Evolutionary conservation across 441 rosid genomes (phyloP).

Genomic region (Iberis amara): DNA sequence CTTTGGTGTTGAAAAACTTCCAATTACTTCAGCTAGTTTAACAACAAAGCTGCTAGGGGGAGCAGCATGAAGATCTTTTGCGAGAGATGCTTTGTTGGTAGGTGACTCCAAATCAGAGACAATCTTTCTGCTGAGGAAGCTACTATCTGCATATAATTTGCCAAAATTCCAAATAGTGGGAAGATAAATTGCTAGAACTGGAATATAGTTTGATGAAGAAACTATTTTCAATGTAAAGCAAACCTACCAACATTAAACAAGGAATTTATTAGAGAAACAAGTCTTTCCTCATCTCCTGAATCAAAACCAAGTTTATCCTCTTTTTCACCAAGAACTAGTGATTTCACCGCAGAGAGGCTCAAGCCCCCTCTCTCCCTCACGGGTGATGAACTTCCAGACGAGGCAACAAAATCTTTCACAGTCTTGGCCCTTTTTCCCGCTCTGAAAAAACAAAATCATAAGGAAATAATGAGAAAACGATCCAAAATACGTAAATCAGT

Average conservation of each 20-base stretch:
- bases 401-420: conserved; percentile 68
- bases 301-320: conserved; percentile 61
- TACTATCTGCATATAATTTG: conserved; percentile 74
- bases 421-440: conserved; percentile 67
- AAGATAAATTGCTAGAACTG: conserved; percentile 31
- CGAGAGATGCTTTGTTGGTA: conserved; percentile 37
- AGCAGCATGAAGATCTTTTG: conserved; percentile 84
- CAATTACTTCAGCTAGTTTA: conserved; percentile 87
- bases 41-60: conserved; percentile 72
- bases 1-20: conserved; percentile 66
- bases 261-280: conserved; percentile 35
- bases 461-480: conserved; percentile 4
- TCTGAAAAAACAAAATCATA: conserved; percentile 35
- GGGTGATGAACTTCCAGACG: conserved; percentile 78
- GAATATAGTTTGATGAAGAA: conserved; percentile 8
- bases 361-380: conserved; percentile 70
- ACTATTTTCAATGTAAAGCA: neutral
- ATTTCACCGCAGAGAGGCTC: conserved; percentile 84
- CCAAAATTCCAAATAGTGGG: conserved; percentile 57
- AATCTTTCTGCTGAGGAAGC: conserved; percentile 67
- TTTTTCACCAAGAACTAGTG: conserved; percentile 85
- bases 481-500: neutral
- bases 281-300: conserved; percentile 52
- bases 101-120: conserved; percentile 42
- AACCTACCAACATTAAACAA: conserved; percentile 71